These are phyloP conservation scores for Curvularia eragrostidis DNA, from an alignment of 2,329 filamentous ascomycete genomes.

Conservation along the genomic window DNA sequence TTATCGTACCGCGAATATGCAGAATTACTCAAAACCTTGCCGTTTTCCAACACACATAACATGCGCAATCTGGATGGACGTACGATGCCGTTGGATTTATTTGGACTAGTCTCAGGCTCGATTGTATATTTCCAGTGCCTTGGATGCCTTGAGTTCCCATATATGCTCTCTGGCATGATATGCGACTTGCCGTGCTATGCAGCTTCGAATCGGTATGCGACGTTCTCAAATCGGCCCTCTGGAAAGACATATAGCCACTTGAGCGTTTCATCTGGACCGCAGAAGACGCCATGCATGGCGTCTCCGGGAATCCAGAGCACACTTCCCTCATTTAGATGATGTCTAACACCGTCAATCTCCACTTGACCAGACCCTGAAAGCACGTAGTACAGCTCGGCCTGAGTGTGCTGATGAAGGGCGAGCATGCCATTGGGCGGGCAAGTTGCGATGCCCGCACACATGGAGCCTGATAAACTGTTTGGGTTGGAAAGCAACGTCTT, in stretches of 20 bases:
- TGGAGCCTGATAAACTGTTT: neutral
- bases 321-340: neutral
- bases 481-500: neutral
- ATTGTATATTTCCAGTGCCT: neutral
- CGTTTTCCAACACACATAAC: neutral
- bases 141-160: neutral
- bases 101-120: neutral
- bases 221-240: neutral
- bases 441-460: neutral
- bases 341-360: neutral
- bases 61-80: neutral
- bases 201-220: neutral
- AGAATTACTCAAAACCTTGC: no score
- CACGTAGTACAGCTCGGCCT: neutral
- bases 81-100: neutral
- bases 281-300: neutral
- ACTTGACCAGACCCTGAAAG: neutral
- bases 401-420: neutral
- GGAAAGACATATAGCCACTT: neutral
- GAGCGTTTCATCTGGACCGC: neutral
- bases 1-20: no score
- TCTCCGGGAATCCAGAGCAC: neutral
- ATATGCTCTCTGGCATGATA: neutral
- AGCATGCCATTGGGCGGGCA: neutral
- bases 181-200: neutral